phyloP scores from a whole-genome alignment of 129 eudicot species.

The Artemisia annua region DNA sequence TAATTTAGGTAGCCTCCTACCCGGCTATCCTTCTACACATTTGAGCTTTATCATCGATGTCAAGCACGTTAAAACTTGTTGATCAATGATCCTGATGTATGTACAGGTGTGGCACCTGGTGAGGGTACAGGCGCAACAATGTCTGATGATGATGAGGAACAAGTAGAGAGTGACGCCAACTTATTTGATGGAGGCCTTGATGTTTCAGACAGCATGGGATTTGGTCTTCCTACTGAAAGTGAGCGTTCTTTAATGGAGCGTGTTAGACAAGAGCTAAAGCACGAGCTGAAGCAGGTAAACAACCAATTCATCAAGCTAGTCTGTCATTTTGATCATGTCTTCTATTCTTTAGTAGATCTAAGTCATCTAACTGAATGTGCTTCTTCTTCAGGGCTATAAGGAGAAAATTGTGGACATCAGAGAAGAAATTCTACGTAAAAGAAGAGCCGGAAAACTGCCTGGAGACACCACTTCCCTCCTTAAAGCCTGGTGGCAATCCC shows the following conservation, averaged over 20 bases:
- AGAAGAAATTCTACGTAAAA: constrained; percentile 85
- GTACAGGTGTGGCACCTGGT: constrained; percentile 77
- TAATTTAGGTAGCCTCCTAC: no score
- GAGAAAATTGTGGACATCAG: constrained; percentile 88
- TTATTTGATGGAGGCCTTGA: constrained; percentile 75
- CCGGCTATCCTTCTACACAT: no score
- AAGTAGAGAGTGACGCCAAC: constrained; percentile 69
- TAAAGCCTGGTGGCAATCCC: constrained; percentile 95
- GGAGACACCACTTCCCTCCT: constrained; percentile 91
- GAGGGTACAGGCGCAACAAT: constrained; percentile 95
- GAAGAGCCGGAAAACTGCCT: constrained; percentile 92
- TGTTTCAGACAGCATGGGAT: constrained; percentile 80
- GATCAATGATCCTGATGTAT: neutral
- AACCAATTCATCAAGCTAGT: neutral
- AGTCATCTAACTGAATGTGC: neutral
- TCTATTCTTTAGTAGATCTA: neutral
- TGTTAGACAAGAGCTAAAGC: constrained; percentile 90
- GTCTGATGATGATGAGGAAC: constrained; percentile 94
- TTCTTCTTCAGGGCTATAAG: constrained; percentile 64
- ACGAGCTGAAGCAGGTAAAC: constrained; percentile 83
- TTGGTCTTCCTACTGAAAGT: constrained; percentile 90
- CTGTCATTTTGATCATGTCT: neutral
- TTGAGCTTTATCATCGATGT: neutral
- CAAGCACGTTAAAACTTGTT: neutral
- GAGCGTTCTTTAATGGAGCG: constrained; percentile 93